Conservation (phyloP, 345 rosid genomes). For the Anastatica hierochuntica region DNA sequence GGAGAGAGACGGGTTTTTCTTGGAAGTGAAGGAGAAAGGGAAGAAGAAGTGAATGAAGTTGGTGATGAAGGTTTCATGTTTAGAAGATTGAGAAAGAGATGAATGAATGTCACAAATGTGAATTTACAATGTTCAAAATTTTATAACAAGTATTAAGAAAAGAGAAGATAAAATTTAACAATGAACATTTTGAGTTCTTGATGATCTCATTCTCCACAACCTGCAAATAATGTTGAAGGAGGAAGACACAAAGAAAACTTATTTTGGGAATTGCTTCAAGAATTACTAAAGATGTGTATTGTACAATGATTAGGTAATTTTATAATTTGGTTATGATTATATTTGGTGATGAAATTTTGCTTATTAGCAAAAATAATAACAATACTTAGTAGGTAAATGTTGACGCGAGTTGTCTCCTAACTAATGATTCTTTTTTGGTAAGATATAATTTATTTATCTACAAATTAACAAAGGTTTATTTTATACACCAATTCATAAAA, state of each 20-base stretch:
- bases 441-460: background rate
- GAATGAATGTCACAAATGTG: slow-evolving; percentile 7
- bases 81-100: background rate
- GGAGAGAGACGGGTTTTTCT: slow-evolving; percentile 67
- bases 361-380: background rate
- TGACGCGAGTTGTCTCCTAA: slow-evolving; percentile 17
- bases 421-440: slow-evolving; percentile 8
- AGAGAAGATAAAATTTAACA: background rate
- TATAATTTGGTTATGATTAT: slow-evolving; percentile 11
- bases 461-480: background rate
- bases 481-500: background rate
- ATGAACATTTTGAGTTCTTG: background rate
- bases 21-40: slow-evolving; percentile 16
- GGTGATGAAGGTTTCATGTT: slow-evolving; percentile 36
- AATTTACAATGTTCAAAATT: slow-evolving; percentile 1
- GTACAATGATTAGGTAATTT: slow-evolving; percentile 7
- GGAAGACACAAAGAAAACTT: background rate
- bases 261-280: slow-evolving; percentile 18
- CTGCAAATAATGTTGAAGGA: slow-evolving; percentile 5
- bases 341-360: slow-evolving; percentile 11
- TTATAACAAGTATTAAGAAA: background rate
- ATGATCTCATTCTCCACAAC: slow-evolving; percentile 12
- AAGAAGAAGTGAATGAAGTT: slow-evolving; percentile 33
- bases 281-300: slow-evolving; percentile 16
- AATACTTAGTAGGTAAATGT: slow-evolving; percentile 15